Base-by-base conservation (phyloP, 306 rosid genomes). In the Cyclanthera cordifolia region DNA sequence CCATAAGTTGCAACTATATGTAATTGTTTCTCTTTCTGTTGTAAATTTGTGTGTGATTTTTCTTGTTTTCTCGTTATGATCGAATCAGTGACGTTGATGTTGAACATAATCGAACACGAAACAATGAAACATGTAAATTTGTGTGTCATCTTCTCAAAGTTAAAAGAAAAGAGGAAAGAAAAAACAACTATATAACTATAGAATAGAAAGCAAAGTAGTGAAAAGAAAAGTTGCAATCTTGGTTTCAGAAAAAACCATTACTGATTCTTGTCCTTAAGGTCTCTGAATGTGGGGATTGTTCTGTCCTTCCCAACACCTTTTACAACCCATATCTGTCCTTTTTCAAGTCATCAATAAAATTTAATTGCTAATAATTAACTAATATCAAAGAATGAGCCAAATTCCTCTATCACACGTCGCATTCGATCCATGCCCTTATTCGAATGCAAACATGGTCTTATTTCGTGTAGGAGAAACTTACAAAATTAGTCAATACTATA, bases 191-290 rank as follows among this genome's bases (percentile, higher is more conserved):
- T n/a, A n/a, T n/a, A n/a, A n/a, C n/a, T n/a, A n/a, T 27, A 12
- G 25, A 20, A 53, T 2, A 56, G 41, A 7, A 56, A 47, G 17
- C 19, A 32, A 32, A 32, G 37, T 32, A 32, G 37, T 3, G 6
- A 10, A 53, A 17, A 17, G 27, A 28, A 28, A 57, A 58, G 46
- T 58, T 1, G 27, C 9, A 37, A 34, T 61, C 4, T 61, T 61
- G 69, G 12, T 41, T 41, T 52, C 34, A 64, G 27, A 64, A 41
- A 58, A 43, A 64, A 39, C 69, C 69, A 64, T 64, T 64, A 64
- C 69, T 41, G 53, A 64, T 64, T 43, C 69, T 64, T 64, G 52
- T 64, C 6, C n/a, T n/a, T 61, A 34, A n/a, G 69, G 49, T 24
- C 37, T 37, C 8, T 61, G 32, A 34, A 34, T n/a, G 69, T 41